A percentile compares a stretch with the other conserved stretches of the same genome.
Evolutionary conservation across 495 filamentous ascomycete species (phyloP).

Genomic region (Letharia columbiana): DNA sequence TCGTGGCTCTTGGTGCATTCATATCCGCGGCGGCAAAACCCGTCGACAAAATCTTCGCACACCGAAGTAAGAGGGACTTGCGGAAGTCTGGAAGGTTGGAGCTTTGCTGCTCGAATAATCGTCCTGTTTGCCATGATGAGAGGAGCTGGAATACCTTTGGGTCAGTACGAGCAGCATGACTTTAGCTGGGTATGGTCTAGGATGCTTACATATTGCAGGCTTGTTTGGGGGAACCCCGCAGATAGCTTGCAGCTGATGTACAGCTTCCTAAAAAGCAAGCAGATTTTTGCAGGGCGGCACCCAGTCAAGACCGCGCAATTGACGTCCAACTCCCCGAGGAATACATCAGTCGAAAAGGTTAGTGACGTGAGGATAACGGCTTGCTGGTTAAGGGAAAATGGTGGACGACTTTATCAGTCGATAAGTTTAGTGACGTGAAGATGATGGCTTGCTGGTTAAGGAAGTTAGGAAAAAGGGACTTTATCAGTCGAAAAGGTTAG

Average conservation of each 20-base stretch:
- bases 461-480: too few species aligned
- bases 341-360: not conserved
- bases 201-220: not conserved
- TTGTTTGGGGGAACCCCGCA: not conserved
- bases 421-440: not conserved
- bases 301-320: not conserved
- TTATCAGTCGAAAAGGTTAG: too few species aligned
- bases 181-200: not conserved
- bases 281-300: not conserved
- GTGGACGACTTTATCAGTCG: too few species aligned
- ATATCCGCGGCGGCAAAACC: constrained; percentile 20
- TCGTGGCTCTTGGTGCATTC: constrained; percentile 15
- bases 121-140: not conserved
- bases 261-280: not conserved
- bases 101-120: constrained; percentile 12
- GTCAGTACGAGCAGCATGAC: not conserved
- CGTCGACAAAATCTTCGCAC: constrained; percentile 20
- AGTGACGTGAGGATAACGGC: too few species aligned
- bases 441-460: not conserved
- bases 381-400: too few species aligned
- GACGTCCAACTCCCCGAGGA: not conserved
- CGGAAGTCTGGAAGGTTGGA: constrained; percentile 15
- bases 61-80: constrained; percentile 6
- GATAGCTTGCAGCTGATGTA: not conserved
- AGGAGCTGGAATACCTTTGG: not conserved